Conservation (phyloP, 768 basidiomycete species). For the Cantharellus anzutake region DNA sequence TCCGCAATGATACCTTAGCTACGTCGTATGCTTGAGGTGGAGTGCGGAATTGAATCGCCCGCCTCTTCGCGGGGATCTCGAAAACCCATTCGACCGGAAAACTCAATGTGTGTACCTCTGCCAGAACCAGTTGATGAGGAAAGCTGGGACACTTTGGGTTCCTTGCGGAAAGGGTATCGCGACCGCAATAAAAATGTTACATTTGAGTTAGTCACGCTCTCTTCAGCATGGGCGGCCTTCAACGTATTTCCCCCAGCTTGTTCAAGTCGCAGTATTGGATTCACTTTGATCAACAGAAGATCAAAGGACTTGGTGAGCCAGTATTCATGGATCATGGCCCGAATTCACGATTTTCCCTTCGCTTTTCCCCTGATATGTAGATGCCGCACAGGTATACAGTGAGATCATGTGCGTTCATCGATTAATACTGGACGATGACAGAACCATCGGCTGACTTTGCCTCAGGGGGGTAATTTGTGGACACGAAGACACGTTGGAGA, state of each 20-base stretch:
- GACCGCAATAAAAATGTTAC: not conserved
- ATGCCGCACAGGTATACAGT: constrained; percentile 5
- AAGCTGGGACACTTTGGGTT: not conserved
- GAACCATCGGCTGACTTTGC: not conserved
- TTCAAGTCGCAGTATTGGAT: constrained; percentile 3
- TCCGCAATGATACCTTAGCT: not conserved
- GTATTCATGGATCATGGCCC: not conserved
- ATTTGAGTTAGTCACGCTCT: not conserved
- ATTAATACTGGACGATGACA: not conserved
- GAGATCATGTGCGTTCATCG: constrained; percentile 6
- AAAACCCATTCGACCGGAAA: not conserved
- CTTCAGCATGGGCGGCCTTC: not conserved
- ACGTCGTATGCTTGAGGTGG: constrained; percentile 2
- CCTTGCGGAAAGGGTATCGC: not conserved
- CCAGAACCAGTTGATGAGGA: too few species aligned
- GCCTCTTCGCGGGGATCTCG: not conserved
- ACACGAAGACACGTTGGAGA: constrained; percentile 30
- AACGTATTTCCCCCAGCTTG: not conserved
- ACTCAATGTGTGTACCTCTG: too few species aligned
- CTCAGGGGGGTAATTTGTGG: constrained; percentile 33
- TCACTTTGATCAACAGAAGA: constrained; percentile 3
- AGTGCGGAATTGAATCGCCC: not conserved
- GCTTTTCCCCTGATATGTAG: not conserved
- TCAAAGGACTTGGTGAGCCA: not conserved
- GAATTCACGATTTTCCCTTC: too few species aligned